These are phyloP conservation scores for Chlamydomonas reinhardtii DNA, from an alignment of 163 green algal genomes.

Conservation along the genomic window DNA sequence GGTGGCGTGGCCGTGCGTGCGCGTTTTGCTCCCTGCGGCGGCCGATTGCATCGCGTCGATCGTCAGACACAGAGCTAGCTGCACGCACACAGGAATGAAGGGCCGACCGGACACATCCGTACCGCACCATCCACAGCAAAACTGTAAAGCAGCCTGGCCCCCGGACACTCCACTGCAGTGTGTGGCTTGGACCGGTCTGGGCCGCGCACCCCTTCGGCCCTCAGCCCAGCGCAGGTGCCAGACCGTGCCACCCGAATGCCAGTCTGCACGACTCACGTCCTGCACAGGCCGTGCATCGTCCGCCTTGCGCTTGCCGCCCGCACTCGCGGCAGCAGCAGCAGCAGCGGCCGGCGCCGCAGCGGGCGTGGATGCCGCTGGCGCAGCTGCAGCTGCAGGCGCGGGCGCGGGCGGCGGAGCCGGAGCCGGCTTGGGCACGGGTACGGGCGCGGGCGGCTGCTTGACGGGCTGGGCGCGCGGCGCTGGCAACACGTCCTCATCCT, in stretches of 20 bases:
- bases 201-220: too few relatives aligned
- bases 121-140: too few relatives aligned
- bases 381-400: background rate
- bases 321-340: background rate
- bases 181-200: too few relatives aligned
- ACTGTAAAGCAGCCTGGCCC: too few relatives aligned
- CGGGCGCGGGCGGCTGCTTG: background rate
- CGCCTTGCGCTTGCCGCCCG: conserved; percentile 7
- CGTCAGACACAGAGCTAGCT: too few relatives aligned
- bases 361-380: background rate
- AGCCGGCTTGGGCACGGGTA: background rate
- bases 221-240: background rate
- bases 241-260: background rate
- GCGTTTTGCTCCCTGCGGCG: background rate
- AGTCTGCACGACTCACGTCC: background rate
- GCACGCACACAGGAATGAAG: too few relatives aligned
- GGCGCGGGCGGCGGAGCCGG: background rate
- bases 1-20: conserved; percentile 32
- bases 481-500: background rate
- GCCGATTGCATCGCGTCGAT: too few relatives aligned
- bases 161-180: too few relatives aligned
- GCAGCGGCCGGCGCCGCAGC: background rate
- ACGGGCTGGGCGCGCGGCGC: background rate
- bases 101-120: too few relatives aligned
- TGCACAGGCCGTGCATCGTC: background rate